Evolutionary conservation across 805 yeast species (phyloP), one percentile per base, ranked within the genome.

Genomic region (Pichia deserticola): DNA sequence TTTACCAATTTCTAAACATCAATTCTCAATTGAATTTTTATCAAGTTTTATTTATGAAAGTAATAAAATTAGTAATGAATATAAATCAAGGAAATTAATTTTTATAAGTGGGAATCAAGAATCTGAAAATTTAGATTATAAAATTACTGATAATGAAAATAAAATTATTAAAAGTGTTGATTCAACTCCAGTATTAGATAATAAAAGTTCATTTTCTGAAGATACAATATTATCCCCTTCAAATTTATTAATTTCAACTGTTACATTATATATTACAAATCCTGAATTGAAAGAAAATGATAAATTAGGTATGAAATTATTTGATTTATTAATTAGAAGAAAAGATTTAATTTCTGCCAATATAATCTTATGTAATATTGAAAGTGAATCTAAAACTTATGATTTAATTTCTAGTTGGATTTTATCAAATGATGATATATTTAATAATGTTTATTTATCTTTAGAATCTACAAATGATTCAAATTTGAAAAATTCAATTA

Each of bases 151-250:
- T 27, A 15, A 29, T 27, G 3, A 35, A 30, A 13, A 33, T 30
- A 30, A 42, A 20, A 30, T 27, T n/a, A 36, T 12, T 15, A 7
- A 8, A 10, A 40, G 6, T 20, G 30, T 28, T 27, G 10, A n/a
- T n/a, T 10, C 9, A n/a, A 28, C n/a, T 34, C 36, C n/a, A 12
- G 1, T 34, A 6, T 11, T 25, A 1, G 51, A 47, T 7, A 30
- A 36, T 15, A 39, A 35, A 13, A 45, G 48, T 3, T 29, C 51
- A 27, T 42, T 57, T 11, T 63, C 67, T 0, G 58, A 49, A 15
- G 62, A 60, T 36, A 63, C 67, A 5, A 54, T 61, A 32, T 44
- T 63, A 20, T 58, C 59, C 47, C 66, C 67, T 7, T 55, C 56
- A n/a, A 57, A 64, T 0, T 59, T 63, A 39, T 56, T 58, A 36